Percentiles rank a stretch among this genome's conserved stretches.
Evolutionary conservation across 2,329 filamentous ascomycete genomes (phyloP).

Genomic region (Claviceps citrina): DNA sequence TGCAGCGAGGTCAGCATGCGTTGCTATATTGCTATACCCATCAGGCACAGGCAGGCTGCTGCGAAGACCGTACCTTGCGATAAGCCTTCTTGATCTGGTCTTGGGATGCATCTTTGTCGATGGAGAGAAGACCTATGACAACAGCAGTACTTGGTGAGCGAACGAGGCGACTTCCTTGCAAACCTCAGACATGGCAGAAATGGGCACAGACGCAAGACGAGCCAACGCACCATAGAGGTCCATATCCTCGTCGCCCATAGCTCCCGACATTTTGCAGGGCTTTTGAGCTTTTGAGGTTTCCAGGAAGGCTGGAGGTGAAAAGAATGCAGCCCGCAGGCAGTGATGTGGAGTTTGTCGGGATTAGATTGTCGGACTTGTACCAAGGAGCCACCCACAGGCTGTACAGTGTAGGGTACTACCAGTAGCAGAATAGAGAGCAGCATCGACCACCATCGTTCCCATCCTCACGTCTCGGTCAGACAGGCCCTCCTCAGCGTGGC

Average conservation of each 20-base stretch:
- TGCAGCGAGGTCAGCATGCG: constrained; percentile 21
- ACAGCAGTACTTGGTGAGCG: constrained; percentile 1
- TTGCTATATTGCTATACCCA: no score
- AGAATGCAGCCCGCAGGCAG: background rate
- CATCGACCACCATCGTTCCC: no score
- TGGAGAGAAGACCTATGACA: constrained; percentile 56
- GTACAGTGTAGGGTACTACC: no score
- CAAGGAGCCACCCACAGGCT: no score
- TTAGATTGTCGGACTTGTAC: no score
- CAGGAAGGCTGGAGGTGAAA: background rate
- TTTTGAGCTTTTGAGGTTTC: no score
- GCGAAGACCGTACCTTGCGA: constrained; percentile 76
- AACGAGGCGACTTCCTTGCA: background rate
- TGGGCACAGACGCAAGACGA: background rate
- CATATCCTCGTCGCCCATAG: constrained; percentile 25
- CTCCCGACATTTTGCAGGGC: constrained; percentile 11
- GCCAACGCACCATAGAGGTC: constrained; percentile 44
- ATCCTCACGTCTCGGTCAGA: no score
- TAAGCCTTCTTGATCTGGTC: constrained; percentile 91
- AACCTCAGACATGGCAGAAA: no score
- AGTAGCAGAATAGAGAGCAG: no score
- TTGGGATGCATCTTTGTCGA: constrained; percentile 55
- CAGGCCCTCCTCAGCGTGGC: no score
- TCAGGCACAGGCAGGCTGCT: no score
- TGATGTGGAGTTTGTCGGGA: constrained; percentile 4